Percentiles rank a stretch among this genome's conserved stretches.
Conservation (phyloP, 2,329 filamentous ascomycete genomes). For the Pseudomassariella vexata region DNA sequence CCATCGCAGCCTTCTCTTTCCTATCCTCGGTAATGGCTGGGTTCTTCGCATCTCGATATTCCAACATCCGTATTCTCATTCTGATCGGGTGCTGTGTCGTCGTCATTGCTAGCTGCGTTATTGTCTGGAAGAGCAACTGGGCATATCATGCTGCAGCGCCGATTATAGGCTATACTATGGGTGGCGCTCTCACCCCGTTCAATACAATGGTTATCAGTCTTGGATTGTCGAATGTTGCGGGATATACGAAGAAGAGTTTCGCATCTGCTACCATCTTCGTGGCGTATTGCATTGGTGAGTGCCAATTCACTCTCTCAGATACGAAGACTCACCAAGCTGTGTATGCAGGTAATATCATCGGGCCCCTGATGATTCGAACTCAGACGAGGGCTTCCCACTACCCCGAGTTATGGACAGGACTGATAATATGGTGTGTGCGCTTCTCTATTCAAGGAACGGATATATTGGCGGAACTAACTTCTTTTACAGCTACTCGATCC, state of each 20-base stretch:
- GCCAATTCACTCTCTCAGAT: background rate
- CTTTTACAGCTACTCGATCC: slow-evolving; percentile 56
- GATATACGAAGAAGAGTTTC: slow-evolving; percentile 72
- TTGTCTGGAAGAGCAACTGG: slow-evolving; percentile 69
- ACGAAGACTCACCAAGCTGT: slow-evolving; percentile 5
- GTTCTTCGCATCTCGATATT: slow-evolving; percentile 53
- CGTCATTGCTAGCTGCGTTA: slow-evolving; percentile 66
- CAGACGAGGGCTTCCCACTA: slow-evolving; percentile 62
- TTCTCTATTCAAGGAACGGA: no score
- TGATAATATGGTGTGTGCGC: slow-evolving; percentile 51
- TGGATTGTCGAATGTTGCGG: slow-evolving; percentile 63
- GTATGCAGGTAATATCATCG: slow-evolving; percentile 62
- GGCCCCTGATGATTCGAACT: slow-evolving; percentile 65
- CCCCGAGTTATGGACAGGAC: slow-evolving; percentile 62
- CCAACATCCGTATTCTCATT: slow-evolving; percentile 60
- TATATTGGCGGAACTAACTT: background rate
- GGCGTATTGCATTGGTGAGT: slow-evolving; percentile 58
- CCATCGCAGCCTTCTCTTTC: slow-evolving; percentile 63
- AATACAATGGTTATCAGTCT: slow-evolving; percentile 52
- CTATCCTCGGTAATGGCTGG: slow-evolving; percentile 62
- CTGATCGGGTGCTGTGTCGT: slow-evolving; percentile 63
- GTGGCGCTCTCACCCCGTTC: slow-evolving; percentile 67
- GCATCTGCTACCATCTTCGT: slow-evolving; percentile 71
- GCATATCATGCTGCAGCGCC: slow-evolving; percentile 58
- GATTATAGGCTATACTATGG: slow-evolving; percentile 66